phyloP scores from a whole-genome alignment of 2,329 filamentous ascomycete species.

The Emmonsiellopsis sp. region DNA sequence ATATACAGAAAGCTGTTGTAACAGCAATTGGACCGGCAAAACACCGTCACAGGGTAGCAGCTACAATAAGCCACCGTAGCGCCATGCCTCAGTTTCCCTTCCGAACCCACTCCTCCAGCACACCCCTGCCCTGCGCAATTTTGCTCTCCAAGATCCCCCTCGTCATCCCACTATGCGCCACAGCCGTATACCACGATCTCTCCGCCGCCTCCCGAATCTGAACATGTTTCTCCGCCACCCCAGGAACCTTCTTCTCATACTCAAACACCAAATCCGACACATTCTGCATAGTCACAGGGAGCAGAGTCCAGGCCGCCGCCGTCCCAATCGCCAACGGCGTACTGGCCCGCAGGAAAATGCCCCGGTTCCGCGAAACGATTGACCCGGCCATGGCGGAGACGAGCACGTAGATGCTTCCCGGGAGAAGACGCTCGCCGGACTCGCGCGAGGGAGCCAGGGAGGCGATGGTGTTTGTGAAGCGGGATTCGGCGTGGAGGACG shows the following conservation, averaged over 20 bases:
- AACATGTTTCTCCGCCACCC: conserved; percentile 71
- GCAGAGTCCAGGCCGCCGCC: conserved; percentile 70
- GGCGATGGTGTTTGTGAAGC: conserved; percentile 81
- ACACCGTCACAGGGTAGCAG: background rate
- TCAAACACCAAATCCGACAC: conserved; percentile 78
- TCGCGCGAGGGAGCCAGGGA: conserved; percentile 78
- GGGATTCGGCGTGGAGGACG: conserved; percentile 76
- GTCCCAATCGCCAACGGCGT: conserved; percentile 73
- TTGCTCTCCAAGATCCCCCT: conserved; percentile 70
- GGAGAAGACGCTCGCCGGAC: conserved; percentile 80
- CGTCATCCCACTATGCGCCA: conserved; percentile 63
- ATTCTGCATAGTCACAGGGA: conserved; percentile 87
- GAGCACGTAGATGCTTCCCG: conserved; percentile 82
- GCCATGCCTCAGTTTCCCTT: conserved; percentile 61
- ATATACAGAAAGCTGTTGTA: conserved; percentile 2
- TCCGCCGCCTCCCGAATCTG: conserved; percentile 59
- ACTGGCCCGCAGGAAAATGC: conserved; percentile 67
- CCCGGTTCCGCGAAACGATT: conserved; percentile 82
- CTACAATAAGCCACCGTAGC: background rate
- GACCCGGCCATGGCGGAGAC: conserved; percentile 91
- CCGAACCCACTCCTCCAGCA: conserved; percentile 80
- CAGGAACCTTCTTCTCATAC: conserved; percentile 85
- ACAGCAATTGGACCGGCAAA: background rate
- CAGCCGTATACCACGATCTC: conserved; percentile 63
- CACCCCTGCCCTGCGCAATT: conserved; percentile 65